Percentiles rank a stretch among this genome's conserved stretches.
These are phyloP conservation scores for Caloboletus firmus DNA, from an alignment of 1,284 basidiomycete species.

Conservation along the genomic window DNA sequence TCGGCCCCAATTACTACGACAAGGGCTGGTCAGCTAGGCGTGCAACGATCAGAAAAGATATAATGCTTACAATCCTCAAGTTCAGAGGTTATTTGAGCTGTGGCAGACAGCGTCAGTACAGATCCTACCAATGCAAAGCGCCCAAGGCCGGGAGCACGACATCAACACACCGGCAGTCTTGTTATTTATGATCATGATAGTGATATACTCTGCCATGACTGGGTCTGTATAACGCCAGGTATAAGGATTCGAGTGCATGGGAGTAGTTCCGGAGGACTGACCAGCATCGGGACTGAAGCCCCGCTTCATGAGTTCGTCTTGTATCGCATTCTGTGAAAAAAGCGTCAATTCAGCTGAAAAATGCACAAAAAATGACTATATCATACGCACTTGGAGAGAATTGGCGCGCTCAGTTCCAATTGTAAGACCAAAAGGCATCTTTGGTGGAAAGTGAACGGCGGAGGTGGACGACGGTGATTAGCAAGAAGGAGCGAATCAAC, in stretches of 20 bases:
- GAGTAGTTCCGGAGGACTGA: conserved; percentile 37
- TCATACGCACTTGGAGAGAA: conserved; percentile 60
- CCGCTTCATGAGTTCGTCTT: conserved; percentile 75
- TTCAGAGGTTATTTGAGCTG: conserved; percentile 80
- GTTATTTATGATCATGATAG: conserved; percentile 90
- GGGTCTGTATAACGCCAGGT: conserved; percentile 49
- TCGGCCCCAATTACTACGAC: conserved; percentile 73
- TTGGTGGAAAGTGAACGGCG: conserved; percentile 20
- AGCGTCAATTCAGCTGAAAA: conserved; percentile 13
- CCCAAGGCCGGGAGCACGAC: not conserved
- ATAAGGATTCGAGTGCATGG: conserved; percentile 6
- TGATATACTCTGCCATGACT: conserved; percentile 91
- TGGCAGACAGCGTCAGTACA: conserved; percentile 15
- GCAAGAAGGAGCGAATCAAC: conserved; percentile 29
- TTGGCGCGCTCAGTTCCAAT: conserved; percentile 78
- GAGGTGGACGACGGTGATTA: conserved; percentile 30
- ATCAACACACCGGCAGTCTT: conserved; percentile 68
- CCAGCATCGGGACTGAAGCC: conserved; percentile 78
- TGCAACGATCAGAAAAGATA: conserved; percentile 12
- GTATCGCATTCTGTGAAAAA: conserved; percentile 65
- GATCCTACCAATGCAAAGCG: not conserved
- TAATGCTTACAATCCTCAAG: conserved; percentile 71
- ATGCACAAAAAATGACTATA: not conserved
- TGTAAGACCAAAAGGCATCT: conserved; percentile 72
- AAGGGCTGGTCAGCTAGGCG: conserved; percentile 19